Conservation (phyloP, 129 eudicot genomes). For the Helichrysum umbraculigerum region DNA sequence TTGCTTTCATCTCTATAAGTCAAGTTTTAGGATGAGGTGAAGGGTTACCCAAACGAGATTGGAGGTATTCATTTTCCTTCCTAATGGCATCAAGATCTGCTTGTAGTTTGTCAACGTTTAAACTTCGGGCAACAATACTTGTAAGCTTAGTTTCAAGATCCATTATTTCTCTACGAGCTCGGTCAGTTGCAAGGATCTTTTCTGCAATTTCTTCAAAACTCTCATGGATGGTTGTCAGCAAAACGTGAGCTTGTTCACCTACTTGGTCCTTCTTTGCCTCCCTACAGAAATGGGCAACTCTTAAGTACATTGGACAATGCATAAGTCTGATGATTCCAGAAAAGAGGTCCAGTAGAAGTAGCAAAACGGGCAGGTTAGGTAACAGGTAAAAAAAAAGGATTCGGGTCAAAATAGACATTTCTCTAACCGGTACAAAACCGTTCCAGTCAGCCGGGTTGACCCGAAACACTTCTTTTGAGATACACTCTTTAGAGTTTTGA, state of each 20-base stretch:
- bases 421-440: background rate
- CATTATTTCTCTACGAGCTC: conserved; percentile 57
- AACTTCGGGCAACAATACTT: conserved; percentile 38
- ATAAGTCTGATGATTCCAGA: background rate
- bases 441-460: background rate
- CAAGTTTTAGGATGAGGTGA: background rate
- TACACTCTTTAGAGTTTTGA: background rate
- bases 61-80: conserved; percentile 61
- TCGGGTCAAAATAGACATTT: background rate
- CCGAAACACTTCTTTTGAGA: background rate
- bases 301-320: background rate
- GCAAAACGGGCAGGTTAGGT: background rate
- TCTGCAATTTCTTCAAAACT: conserved; percentile 61
- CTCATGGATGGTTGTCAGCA: conserved; percentile 67
- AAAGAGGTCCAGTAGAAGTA: background rate
- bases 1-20: background rate
- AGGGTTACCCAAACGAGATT: conserved; percentile 34
- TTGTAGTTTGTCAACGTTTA: conserved; percentile 54
- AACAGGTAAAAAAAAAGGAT: background rate
- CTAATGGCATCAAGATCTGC: conserved; percentile 74
- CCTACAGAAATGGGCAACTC: conserved; percentile 31
- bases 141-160: conserved; percentile 74
- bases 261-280: conserved; percentile 69
- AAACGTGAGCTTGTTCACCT: conserved; percentile 59
- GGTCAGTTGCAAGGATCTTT: conserved; percentile 58